phyloP scores from a whole-genome alignment of 2,329 filamentous ascomycete genomes.

The Pseudonectria foliicola region DNA sequence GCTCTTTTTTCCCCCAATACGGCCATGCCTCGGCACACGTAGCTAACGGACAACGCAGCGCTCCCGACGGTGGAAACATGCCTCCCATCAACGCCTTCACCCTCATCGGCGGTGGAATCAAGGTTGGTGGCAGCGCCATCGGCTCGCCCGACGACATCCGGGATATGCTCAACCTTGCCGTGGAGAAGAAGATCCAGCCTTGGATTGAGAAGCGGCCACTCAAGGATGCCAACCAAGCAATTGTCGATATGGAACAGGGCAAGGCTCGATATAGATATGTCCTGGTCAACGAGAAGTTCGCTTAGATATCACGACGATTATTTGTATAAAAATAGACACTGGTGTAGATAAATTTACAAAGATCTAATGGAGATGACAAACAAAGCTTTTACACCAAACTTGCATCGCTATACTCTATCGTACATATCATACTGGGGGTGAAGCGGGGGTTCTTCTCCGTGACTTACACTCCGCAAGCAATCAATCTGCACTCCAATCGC shows the following conservation, averaged over 20 bases:
- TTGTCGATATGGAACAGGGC: constrained; percentile 47
- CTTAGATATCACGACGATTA: neutral
- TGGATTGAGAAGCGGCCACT: constrained; percentile 47
- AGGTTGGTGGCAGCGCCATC: constrained; percentile 37
- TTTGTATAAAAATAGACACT: too few relatives aligned
- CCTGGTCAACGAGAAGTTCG: constrained; percentile 29
- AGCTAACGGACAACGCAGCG: neutral
- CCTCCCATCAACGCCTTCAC: constrained; percentile 5
- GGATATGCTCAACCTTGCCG: constrained; percentile 51
- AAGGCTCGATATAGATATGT: constrained; percentile 40
- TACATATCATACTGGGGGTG: too few relatives aligned
- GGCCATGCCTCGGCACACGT: constrained; percentile 8
- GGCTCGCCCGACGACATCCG: constrained; percentile 46
- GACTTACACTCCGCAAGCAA: too few relatives aligned
- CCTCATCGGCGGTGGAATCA: constrained; percentile 10
- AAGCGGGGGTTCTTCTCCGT: too few relatives aligned
- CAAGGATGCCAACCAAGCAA: constrained; percentile 44
- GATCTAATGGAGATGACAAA: too few relatives aligned
- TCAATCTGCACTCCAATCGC: too few relatives aligned
- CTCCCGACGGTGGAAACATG: constrained; percentile 1
- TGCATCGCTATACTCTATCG: too few relatives aligned
- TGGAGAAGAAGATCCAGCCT: constrained; percentile 45
- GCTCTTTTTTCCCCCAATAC: constrained; percentile 39
- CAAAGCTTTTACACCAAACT: too few relatives aligned
- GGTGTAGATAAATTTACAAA: too few relatives aligned